Evolutionary conservation across 2,329 filamentous ascomycete genomes (phyloP).

Genomic region (Aspergillus quadricinctus): DNA sequence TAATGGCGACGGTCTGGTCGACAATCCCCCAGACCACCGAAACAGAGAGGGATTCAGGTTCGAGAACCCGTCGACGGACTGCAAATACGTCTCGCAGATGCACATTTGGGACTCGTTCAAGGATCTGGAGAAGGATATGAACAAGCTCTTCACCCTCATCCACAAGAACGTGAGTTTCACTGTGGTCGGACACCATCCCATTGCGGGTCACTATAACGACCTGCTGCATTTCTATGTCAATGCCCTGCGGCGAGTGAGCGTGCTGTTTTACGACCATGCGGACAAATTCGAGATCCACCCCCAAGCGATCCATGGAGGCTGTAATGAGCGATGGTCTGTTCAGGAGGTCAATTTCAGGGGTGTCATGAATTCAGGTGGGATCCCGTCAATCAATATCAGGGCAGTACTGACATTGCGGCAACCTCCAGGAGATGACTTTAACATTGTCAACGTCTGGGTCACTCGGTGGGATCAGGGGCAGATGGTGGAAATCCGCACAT

Average conservation of each 20-base stretch:
- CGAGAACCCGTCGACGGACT: conserved; percentile 29
- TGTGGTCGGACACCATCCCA: conserved; percentile 30
- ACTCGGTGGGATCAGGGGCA: conserved; percentile 28
- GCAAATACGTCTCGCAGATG: conserved; percentile 27
- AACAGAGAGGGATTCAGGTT: conserved; percentile 28
- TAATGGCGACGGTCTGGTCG: conserved; percentile 25
- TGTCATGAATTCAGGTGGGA: conserved; percentile 29
- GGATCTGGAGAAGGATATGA: conserved; percentile 28
- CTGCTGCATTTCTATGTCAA: conserved; percentile 33
- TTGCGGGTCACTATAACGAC: conserved; percentile 29
- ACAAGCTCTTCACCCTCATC: conserved; percentile 28
- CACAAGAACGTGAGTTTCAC: conserved; percentile 31
- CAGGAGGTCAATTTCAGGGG: conserved; percentile 30
- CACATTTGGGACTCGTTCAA: conserved; percentile 33
- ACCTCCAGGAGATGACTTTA: conserved; percentile 23
- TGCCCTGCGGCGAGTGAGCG: conserved; percentile 26
- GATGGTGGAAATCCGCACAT: conserved; percentile 33
- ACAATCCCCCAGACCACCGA: conserved; percentile 11
- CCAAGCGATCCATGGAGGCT: conserved; percentile 29
- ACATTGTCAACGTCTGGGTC: conserved; percentile 32
- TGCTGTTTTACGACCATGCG: conserved; percentile 24
- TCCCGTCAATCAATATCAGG: neutral
- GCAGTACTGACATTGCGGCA: neutral
- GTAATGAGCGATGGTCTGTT: conserved; percentile 30
- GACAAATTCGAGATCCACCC: conserved; percentile 29